Evolutionary conservation across 257 asterid species (phyloP).

Genomic region (Nicotiana otophora): DNA sequence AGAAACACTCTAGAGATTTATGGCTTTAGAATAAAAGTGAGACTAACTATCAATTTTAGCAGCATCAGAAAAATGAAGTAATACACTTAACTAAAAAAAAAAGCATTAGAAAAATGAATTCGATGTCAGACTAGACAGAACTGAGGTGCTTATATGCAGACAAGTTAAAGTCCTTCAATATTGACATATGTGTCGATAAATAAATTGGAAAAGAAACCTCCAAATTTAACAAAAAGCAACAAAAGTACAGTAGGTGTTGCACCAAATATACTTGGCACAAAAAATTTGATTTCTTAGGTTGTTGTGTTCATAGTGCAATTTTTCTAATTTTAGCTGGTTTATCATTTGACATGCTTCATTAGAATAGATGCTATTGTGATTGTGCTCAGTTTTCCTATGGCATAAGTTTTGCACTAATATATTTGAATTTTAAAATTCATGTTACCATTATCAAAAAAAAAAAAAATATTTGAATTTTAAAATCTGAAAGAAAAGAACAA

Average conservation of each 20-base stretch:
- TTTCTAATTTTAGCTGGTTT: background rate
- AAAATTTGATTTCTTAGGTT: background rate
- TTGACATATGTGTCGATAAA: background rate
- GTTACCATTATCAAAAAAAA: no score
- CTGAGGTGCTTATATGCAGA: background rate
- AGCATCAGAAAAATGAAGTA: background rate
- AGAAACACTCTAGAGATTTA: no score
- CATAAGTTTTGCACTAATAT: background rate
- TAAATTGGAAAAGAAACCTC: background rate
- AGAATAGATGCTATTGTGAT: background rate
- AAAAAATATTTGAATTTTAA: background rate
- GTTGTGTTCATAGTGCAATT: background rate
- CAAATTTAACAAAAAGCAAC: background rate
- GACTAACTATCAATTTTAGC: background rate
- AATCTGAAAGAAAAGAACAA: background rate
- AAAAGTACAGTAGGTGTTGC: background rate
- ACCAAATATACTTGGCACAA: background rate
- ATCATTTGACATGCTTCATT: background rate
- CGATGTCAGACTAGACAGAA: background rate
- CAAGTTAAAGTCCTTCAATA: background rate
- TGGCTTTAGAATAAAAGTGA: background rate
- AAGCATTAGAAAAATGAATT: no score
- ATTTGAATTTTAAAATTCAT: background rate
- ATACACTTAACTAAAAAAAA: no score
- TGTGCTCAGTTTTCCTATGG: background rate